Evolutionary conservation across 352 stramenopile genomes (phyloP).

Genomic region (Plasmopara muralis): DNA sequence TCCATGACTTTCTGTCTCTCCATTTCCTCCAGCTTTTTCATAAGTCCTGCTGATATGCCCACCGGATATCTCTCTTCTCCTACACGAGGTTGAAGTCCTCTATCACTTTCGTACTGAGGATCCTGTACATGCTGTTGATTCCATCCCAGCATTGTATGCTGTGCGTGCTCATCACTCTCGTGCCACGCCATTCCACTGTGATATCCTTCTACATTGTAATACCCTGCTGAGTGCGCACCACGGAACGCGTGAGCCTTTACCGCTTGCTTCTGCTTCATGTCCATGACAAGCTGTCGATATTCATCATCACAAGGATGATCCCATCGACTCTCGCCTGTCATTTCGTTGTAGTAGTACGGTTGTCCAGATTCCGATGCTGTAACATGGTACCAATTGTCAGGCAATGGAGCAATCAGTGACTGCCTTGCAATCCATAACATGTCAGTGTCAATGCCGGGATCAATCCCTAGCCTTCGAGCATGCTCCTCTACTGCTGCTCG

Average conservation of each 20-base stretch:
- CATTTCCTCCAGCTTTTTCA: conserved; percentile 24
- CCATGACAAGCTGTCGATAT: conserved; percentile 47
- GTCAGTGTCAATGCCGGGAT: conserved; percentile 42
- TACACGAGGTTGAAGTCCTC: conserved; percentile 17
- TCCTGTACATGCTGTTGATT: conserved; percentile 13
- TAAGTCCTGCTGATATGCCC: conserved; percentile 7
- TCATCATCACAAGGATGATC: conserved; percentile 73
- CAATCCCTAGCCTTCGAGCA: conserved; percentile 57
- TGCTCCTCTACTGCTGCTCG: conserved; percentile 71
- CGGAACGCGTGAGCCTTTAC: conserved; percentile 21
- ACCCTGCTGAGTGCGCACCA: conserved; percentile 17
- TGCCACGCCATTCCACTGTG: conserved; percentile 22
- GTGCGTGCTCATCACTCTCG: conserved; percentile 20
- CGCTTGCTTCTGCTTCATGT: conserved; percentile 34
- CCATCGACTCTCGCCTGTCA: conserved; percentile 72
- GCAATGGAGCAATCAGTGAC: conserved; percentile 67
- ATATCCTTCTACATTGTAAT: conserved; percentile 27
- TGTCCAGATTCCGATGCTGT: conserved; percentile 47
- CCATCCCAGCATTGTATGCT: conserved; percentile 17
- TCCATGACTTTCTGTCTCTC: conserved; percentile 29
- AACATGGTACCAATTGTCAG: conserved; percentile 60
- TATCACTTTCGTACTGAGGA: conserved; percentile 25
- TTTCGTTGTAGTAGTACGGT: conserved; percentile 81
- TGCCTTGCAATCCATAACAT: conserved; percentile 72
- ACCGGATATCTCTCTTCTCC: conserved; percentile 13